Percentiles rank a stretch among this genome's conserved stretches.
These are phyloP conservation scores for Metarhizium sp. DNA, from an alignment of 2,329 filamentous ascomycete genomes.

Conservation along the genomic window DNA sequence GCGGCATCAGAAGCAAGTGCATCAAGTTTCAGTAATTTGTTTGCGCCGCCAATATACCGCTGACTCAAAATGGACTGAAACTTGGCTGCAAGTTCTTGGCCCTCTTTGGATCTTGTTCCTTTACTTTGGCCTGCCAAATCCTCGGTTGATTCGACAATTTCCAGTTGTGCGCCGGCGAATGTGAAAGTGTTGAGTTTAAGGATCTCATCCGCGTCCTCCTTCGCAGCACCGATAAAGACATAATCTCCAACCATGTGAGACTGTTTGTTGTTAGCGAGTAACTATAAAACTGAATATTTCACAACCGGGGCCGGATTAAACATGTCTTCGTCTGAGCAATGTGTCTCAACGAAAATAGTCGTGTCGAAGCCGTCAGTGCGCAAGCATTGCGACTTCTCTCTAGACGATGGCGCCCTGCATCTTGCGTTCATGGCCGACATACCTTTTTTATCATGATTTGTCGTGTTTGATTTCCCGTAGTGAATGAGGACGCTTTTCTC, in stretches of 20 bases:
- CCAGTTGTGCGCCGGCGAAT: constrained; percentile 57
- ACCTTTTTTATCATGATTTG: constrained; percentile 66
- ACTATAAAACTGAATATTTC: constrained; percentile 25
- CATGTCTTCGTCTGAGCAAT: not conserved
- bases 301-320: not conserved
- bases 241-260: constrained; percentile 60
- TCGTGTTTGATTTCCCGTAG: constrained; percentile 31
- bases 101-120: constrained; percentile 38
- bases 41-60: constrained; percentile 59
- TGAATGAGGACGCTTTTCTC: constrained; percentile 53
- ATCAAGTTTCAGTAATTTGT: constrained; percentile 79
- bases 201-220: constrained; percentile 54
- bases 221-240: constrained; percentile 57
- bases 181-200: constrained; percentile 58
- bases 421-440: constrained; percentile 40
- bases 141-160: constrained; percentile 42
- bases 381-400: constrained; percentile 2
- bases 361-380: constrained; percentile 2
- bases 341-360: not conserved
- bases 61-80: constrained; percentile 62
- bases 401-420: constrained; percentile 6
- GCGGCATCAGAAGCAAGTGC: constrained; percentile 62
- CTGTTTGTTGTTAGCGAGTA: constrained; percentile 52
- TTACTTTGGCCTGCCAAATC: constrained; percentile 22
- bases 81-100: constrained; percentile 55